Base-by-base conservation (phyloP, 768 basidiomycete genomes). In the Hemileccinum rubropunctum region DNA sequence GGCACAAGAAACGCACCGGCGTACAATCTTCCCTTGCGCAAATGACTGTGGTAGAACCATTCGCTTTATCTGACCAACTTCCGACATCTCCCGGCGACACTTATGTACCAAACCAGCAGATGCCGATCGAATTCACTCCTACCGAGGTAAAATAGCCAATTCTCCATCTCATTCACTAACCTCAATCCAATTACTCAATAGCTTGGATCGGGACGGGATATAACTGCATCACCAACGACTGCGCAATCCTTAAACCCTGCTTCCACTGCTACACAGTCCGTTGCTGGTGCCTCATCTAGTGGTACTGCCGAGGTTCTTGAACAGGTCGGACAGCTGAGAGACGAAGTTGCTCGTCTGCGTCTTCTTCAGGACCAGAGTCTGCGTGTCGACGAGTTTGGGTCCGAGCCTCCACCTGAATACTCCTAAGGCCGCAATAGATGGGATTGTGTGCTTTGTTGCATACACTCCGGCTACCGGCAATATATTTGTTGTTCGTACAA, bases 281-380 rank as follows among this genome's bases (percentile, higher is more conserved):
- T 34, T 2, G 11, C 45, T 6, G 36, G 13, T 20, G 26, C 36
- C 17, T n/a, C 6, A 9, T 30, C 44, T 0, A 9, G 33, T 17
- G 17, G 15, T 4, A n/a, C 20, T n/a, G 11, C 41, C 3, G 34
- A 42, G 15, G 20, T 59, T 7, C 7, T 38, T 2, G 53, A 42
- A 21, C 46, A 59, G 17, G 47, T 59, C 6, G 58, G 34, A 8
- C 7, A 28, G 4, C 39, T 59, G 1, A 47, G 50, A 15, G 47
- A 26, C 1, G 58, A 57, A 33, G 49, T 60, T 2, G 47, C 51
- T 20, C 54, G 51, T 27, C 46, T 60, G 3, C 50, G 52, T 12
- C 43, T 15, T 13, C 20, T 30, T 20, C 42, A 33, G 8, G 13
- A n/a, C 8, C 20, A 13, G 15, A 37, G 23, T 20, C 17, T 12